Evolutionary conservation across 2,329 filamentous ascomycete genomes (phyloP).

Genomic region (Pseudogymnoascus sp.): DNA sequence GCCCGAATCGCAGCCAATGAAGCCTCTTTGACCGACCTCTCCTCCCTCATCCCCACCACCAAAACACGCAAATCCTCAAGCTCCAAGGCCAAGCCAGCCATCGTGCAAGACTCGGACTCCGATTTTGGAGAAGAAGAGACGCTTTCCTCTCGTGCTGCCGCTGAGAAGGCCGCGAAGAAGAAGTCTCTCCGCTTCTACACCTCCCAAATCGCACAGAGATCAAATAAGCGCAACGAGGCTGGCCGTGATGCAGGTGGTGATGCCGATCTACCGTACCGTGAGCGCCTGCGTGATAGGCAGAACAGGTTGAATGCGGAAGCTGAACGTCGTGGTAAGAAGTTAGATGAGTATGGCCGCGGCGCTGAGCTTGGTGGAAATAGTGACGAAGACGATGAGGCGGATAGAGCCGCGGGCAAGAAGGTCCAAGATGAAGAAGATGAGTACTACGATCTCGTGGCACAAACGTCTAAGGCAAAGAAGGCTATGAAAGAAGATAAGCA

Average conservation of each 20-base stretch:
- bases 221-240: slow-evolving; percentile 70
- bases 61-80: slow-evolving; percentile 26
- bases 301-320: slow-evolving; percentile 83
- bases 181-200: slow-evolving; percentile 97
- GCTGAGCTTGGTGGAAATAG: slow-evolving; percentile 60
- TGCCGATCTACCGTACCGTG: slow-evolving; percentile 76
- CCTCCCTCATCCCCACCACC: slow-evolving; percentile 19
- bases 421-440: slow-evolving; percentile 52
- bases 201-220: slow-evolving; percentile 91
- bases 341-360: slow-evolving; percentile 54
- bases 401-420: slow-evolving; percentile 40
- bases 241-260: slow-evolving; percentile 72
- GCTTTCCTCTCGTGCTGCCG: slow-evolving; percentile 69
- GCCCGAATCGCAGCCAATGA: slow-evolving; percentile 32
- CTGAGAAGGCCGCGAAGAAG: slow-evolving; percentile 82
- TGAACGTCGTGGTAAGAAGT: slow-evolving; percentile 67
- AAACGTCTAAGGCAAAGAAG: slow-evolving; percentile 60
- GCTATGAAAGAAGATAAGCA: slow-evolving; percentile 58
- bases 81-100: slow-evolving; percentile 38
- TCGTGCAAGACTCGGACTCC: slow-evolving; percentile 56
- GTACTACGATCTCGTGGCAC: slow-evolving; percentile 85
- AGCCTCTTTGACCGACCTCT: slow-evolving; percentile 37
- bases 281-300: slow-evolving; percentile 78
- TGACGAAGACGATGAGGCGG: slow-evolving; percentile 29
- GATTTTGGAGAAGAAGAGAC: slow-evolving; percentile 89